Evolutionary conservation across 768 basidiomycete species (phyloP), one percentile per base, ranked within the genome.

Genomic region (Scleroderma citrinum): DNA sequence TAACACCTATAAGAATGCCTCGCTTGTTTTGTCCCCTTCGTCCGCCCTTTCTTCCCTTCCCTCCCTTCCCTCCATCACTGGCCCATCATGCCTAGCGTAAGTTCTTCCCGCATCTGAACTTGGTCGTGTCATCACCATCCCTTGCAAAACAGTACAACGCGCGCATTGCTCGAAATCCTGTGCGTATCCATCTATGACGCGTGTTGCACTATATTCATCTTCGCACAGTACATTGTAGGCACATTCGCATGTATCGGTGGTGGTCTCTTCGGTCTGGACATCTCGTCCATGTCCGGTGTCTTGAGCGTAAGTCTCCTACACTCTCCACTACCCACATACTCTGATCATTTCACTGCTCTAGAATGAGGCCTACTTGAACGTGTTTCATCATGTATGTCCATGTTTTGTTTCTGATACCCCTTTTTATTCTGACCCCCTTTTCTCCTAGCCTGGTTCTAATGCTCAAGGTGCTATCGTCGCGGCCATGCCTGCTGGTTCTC

Each of bases 171-270:
- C 65, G 71, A 20, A 81, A 82, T 63, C 80, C 80, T n/a, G 78
- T 81, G 56, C 16, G 66, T 64, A 12, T 31, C 19, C 24, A 16
- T 21, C 20, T 30, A 5, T n/a, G 12, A 23, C 40, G 2, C 12
- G 4, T 19, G n/a, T 3, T 44, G 3, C 19, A 8, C 5, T 13
- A 19, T 32, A 21, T 46, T 44, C 16, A 17, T 21, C 36, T 39
- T 20, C 16, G 37, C 43, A n/a, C 53, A 87, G 85, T 87, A 87
- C 63, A 65, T 87, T 49, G 86, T 87, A 48, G 86, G 86, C 26
- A 80, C 83, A 16, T 88, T 88, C 66, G 85, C 86, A 65, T 88
- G 86, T 63, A 87, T 88, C 53, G 85, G 86, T 32, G 85, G 85
- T 56, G 83, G 83, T 43, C 76, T 88, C 32, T 88, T 87, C 60